A percentile compares a stretch with the other conserved stretches of the same genome.
Conservation (phyloP, 2,329 filamentous ascomycete genomes). For the Fusarium verticillioides region DNA sequence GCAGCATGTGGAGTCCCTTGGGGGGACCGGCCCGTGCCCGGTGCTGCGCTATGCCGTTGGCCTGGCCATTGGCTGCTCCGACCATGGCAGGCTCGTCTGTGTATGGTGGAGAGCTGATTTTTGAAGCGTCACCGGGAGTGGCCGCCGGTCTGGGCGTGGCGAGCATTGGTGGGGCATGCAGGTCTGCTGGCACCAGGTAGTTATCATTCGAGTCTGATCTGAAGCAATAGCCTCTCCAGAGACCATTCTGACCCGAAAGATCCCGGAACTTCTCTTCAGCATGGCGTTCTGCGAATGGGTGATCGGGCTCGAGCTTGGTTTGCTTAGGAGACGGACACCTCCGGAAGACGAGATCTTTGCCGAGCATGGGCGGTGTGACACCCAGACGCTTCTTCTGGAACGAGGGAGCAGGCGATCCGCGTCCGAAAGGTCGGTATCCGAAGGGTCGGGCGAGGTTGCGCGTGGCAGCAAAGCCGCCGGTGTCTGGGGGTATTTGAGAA, state of each 20-base stretch:
- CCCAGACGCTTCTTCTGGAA: slow-evolving; percentile 62
- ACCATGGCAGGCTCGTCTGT: slow-evolving; percentile 55
- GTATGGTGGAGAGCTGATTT: slow-evolving; percentile 52
- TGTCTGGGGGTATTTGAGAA: slow-evolving; percentile 54
- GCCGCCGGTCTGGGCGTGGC: slow-evolving; percentile 59
- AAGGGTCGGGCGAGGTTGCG: slow-evolving; percentile 49
- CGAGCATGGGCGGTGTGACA: slow-evolving; percentile 87
- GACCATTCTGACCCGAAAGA: slow-evolving; percentile 68
- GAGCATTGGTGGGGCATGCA: slow-evolving; percentile 61
- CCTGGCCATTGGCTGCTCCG: slow-evolving; percentile 35
- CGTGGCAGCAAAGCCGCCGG: slow-evolving; percentile 50
- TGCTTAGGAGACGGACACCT: slow-evolving; percentile 84
- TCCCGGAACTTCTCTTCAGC: slow-evolving; percentile 63
- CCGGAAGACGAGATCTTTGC: slow-evolving; percentile 81
- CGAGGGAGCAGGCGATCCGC: slow-evolving; percentile 49
- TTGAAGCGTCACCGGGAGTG: slow-evolving; percentile 54
- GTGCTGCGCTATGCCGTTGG: slow-evolving; percentile 39
- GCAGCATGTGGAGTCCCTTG: slow-evolving; percentile 61
- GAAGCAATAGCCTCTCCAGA: slow-evolving; percentile 82
- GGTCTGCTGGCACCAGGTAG: slow-evolving; percentile 55
- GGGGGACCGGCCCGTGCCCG: slow-evolving; percentile 47
- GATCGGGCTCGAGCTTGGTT: slow-evolving; percentile 84
- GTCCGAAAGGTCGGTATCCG: slow-evolving; percentile 53
- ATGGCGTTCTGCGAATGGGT: slow-evolving; percentile 65
- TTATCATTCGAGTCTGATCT: slow-evolving; percentile 51